These are phyloP conservation scores for Leptographium procerum DNA, from an alignment of 2,329 filamentous ascomycete genomes.

Conservation along the genomic window DNA sequence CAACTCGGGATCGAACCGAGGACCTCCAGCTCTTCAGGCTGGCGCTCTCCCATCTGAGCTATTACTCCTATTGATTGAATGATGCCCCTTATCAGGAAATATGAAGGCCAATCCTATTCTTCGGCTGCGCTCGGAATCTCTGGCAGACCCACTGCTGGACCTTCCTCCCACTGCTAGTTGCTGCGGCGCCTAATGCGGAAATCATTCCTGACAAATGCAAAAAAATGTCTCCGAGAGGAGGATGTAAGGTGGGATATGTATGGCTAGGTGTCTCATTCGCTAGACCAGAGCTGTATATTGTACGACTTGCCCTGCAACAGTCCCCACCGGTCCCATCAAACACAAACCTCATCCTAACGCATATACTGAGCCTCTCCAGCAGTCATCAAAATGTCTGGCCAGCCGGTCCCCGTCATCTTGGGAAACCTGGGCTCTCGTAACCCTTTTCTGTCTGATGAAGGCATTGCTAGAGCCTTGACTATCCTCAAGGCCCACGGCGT, in stretches of 20 bases:
- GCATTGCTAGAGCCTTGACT: not conserved
- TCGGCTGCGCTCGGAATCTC: no score
- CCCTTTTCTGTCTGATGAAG: conserved; percentile 1
- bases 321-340: no score
- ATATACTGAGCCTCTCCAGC: not conserved
- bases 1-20: not conserved
- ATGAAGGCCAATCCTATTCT: not conserved
- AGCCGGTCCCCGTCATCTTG: not conserved
- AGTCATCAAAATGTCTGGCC: not conserved
- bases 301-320: no score
- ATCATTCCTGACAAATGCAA: not conserved
- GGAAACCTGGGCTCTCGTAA: conserved; percentile 2
- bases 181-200: not conserved
- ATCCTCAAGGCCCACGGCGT: conserved; percentile 5
- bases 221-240: not conserved
- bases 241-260: no score
- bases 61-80: not conserved
- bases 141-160: no score
- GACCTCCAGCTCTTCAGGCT: not conserved
- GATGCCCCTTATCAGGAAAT: no score
- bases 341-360: not conserved
- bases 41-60: not conserved
- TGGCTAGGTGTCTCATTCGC: not conserved
- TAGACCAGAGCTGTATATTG: no score
- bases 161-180: not conserved